A percentile compares a stretch with the other conserved stretches of the same genome.
These are phyloP conservation scores for Colletotrichum tropicicola DNA, from an alignment of 2,329 filamentous ascomycete genomes.

Conservation along the genomic window DNA sequence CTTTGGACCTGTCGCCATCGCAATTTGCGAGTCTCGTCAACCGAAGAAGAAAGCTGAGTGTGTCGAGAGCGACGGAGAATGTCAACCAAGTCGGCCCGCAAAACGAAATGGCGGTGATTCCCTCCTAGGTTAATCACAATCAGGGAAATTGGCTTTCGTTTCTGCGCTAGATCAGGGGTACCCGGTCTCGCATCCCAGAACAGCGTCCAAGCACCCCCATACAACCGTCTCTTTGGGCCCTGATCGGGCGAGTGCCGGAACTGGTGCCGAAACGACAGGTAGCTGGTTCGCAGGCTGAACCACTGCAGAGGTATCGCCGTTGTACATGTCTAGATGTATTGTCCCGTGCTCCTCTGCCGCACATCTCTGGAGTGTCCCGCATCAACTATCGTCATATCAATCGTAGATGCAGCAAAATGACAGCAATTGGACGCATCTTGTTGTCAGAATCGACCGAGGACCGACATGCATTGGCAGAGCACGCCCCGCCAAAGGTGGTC, in stretches of 20 bases:
- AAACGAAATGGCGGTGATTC: constrained; percentile 32
- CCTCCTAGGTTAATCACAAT: constrained; percentile 25
- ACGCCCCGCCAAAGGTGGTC: not conserved
- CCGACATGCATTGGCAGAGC: not conserved
- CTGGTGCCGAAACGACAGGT: constrained; percentile 30
- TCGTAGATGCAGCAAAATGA: not conserved
- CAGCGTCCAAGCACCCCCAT: constrained; percentile 28
- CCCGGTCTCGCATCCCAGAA: constrained; percentile 18
- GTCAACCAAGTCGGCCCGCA: constrained; percentile 20
- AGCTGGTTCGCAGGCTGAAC: constrained; percentile 12
- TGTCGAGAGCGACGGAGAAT: not conserved
- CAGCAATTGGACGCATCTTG: not conserved
- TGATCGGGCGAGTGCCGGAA: constrained; percentile 32
- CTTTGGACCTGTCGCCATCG: not conserved
- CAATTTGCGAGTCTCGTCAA: constrained; percentile 20
- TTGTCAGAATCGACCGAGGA: not conserved
- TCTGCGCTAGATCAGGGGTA: constrained; percentile 25
- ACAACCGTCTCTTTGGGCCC: constrained; percentile 30
- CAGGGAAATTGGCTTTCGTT: constrained; percentile 32
- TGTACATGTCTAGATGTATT: not conserved
- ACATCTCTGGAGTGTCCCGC: not conserved
- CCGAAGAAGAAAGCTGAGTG: constrained; percentile 20
- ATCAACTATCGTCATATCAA: constrained; percentile 8
- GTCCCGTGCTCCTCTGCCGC: not conserved
- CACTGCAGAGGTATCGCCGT: constrained; percentile 12